Percentiles rank a stretch among this genome's conserved stretches.
Conservation (phyloP, 2,329 filamentous ascomycete species). For the Fusarium pseudonygamai region DNA sequence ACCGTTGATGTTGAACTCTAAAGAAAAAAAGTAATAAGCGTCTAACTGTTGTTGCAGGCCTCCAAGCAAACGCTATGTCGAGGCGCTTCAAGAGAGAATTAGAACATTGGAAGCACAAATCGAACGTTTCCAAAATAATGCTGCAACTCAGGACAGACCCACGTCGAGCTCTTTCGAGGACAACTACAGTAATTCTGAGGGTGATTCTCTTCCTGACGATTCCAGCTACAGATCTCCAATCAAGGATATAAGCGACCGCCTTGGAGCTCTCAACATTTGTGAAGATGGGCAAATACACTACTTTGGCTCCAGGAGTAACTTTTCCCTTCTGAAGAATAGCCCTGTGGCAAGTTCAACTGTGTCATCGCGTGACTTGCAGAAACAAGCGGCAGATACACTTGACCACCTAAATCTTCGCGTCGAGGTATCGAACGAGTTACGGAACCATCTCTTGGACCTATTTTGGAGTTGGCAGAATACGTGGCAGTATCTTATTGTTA, state of each 20-base stretch:
- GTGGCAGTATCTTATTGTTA: neutral
- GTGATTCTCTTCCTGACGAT: neutral
- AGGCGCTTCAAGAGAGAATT: neutral
- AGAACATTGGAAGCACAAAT: neutral
- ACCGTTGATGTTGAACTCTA: accelerated
- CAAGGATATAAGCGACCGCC: neutral
- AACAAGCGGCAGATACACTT: neutral
- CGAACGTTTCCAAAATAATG: accelerated
- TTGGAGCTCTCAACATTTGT: neutral
- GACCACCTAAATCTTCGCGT: neutral
- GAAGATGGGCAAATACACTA: neutral
- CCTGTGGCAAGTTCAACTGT: neutral
- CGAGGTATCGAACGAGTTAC: neutral
- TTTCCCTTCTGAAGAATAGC: neutral
- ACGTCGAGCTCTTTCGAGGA: neutral
- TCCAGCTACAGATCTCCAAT: neutral
- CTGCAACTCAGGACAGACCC: accelerated
- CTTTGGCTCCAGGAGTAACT: neutral
- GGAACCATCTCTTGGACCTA: neutral
- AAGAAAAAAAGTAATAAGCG: accelerated
- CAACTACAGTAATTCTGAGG: accelerated
- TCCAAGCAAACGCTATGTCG: neutral
- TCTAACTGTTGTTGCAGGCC: neutral
- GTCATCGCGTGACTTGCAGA: neutral
- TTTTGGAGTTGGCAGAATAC: slow-evolving; percentile 4